A percentile compares a stretch with the other conserved stretches of the same genome.
Evolutionary conservation across 1,284 basidiomycete genomes (phyloP).

Genomic region (Papiliotrema fonsecae): DNA sequence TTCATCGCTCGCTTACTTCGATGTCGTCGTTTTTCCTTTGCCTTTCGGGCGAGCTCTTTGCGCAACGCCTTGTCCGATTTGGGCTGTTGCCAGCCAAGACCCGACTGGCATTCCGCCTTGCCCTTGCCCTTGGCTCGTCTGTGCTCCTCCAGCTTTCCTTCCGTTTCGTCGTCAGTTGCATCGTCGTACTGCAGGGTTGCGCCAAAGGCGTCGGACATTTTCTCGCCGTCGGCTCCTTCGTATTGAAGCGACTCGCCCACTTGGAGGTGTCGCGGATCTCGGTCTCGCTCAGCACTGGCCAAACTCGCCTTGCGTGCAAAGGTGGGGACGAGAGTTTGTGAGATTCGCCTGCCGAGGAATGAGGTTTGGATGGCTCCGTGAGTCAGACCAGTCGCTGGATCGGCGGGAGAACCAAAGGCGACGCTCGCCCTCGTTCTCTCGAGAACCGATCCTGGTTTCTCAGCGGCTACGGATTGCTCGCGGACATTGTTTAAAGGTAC

Average conservation of each 20-base stretch:
- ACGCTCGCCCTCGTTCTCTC: constrained; percentile 1
- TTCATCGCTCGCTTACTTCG: constrained; percentile 20
- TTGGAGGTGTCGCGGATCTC: constrained; percentile 19
- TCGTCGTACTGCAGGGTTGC: constrained; percentile 18
- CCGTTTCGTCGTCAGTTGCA: constrained; percentile 20
- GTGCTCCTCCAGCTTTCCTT: constrained; percentile 10
- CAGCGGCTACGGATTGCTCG: not conserved
- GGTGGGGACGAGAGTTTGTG: constrained; percentile 19
- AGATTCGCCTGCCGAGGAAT: constrained; percentile 18
- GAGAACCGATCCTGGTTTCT: no score
- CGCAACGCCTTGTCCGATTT: not conserved
- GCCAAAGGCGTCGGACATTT: constrained; percentile 18
- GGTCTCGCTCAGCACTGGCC: constrained; percentile 14
- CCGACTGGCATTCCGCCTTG: constrained; percentile 11
- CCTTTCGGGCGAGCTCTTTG: constrained; percentile 9
- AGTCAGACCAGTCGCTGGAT: constrained; percentile 8
- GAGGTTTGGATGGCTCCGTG: constrained; percentile 16
- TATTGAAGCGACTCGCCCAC: constrained; percentile 19
- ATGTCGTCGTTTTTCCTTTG: constrained; percentile 11
- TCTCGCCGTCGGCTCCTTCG: no score
- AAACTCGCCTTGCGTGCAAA: constrained; percentile 24
- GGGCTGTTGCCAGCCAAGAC: constrained; percentile 20
- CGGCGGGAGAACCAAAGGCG: constrained; percentile 8
- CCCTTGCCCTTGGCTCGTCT: constrained; percentile 10
- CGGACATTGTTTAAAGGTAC: constrained; percentile 17